phyloP scores from a whole-genome alignment of 1,284 basidiomycete species.

The Taiwanofungus camphoratus region DNA sequence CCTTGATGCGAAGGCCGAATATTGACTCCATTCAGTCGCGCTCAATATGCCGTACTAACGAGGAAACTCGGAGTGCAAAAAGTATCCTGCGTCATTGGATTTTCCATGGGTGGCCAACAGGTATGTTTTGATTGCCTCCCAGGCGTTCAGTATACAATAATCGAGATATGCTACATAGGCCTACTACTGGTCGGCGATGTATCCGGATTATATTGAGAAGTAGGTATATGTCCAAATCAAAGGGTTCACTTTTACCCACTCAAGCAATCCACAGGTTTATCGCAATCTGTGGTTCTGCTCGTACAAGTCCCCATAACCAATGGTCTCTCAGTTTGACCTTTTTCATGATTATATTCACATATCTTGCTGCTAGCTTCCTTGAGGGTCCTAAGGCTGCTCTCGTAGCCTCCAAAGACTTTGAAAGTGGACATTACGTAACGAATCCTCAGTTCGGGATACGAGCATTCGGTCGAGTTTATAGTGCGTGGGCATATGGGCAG shows the following conservation, averaged over 20 bases:
- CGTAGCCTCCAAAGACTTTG: slow-evolving; percentile 51
- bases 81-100: slow-evolving; percentile 47
- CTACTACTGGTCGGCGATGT: slow-evolving; percentile 57
- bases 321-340: slow-evolving; percentile 41
- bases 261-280: slow-evolving; percentile 41
- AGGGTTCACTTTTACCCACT: background rate
- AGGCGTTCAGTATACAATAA: background rate
- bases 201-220: slow-evolving; percentile 53
- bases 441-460: slow-evolving; percentile 44
- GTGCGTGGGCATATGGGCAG: slow-evolving; percentile 57
- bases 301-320: slow-evolving; percentile 56
- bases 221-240: slow-evolving; percentile 13
- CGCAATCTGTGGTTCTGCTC: slow-evolving; percentile 51
- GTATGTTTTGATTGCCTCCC: slow-evolving; percentile 26
- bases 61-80: slow-evolving; percentile 43
- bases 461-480: slow-evolving; percentile 52
- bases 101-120: slow-evolving; percentile 62
- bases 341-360: slow-evolving; percentile 1
- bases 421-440: slow-evolving; percentile 46
- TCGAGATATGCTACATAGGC: slow-evolving; percentile 32
- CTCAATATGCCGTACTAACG: slow-evolving; percentile 50
- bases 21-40: slow-evolving; percentile 33
- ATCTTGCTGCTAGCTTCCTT: slow-evolving; percentile 37
- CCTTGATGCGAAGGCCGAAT: background rate
- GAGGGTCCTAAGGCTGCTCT: slow-evolving; percentile 56